A percentile compares a stretch with the other conserved stretches of the same genome.
Conservation (phyloP, 2,329 filamentous ascomycete species). For the Epichloe scottii region DNA sequence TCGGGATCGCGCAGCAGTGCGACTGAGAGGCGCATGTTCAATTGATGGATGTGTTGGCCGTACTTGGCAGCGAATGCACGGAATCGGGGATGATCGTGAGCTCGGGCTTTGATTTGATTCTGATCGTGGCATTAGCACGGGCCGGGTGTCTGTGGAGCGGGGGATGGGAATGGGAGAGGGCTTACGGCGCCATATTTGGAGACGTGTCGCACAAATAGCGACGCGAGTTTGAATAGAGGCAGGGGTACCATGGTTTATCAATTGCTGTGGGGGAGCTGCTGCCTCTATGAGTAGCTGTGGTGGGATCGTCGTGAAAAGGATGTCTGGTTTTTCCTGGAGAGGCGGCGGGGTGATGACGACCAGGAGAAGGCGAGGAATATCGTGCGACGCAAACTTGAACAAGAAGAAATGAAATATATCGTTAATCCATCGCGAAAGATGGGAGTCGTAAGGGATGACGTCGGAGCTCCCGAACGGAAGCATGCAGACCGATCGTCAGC, state of each 20-base stretch:
- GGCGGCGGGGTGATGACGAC: neutral
- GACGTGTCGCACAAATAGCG: conserved; percentile 51
- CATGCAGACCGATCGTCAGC: neutral
- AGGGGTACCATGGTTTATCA: conserved; percentile 44
- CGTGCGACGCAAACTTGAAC: too few species aligned
- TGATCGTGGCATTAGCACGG: conserved; percentile 18
- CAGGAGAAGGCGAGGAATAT: neutral
- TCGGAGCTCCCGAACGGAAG: neutral
- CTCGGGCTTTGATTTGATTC: conserved; percentile 55
- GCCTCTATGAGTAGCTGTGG: neutral
- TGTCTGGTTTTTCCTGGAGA: neutral
- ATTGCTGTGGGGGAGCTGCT: neutral
- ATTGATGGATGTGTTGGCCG: conserved; percentile 51
- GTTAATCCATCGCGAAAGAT: neutral
- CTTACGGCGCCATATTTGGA: conserved; percentile 59
- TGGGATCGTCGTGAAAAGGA: neutral
- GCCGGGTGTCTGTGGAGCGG: neutral
- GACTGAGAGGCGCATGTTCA: conserved; percentile 54
- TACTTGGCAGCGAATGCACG: conserved; percentile 47
- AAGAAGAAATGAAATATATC: neutral
- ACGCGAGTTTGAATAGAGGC: conserved; percentile 54
- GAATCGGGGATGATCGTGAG: conserved; percentile 51
- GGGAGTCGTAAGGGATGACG: neutral
- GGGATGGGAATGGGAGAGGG: conserved; percentile 7
- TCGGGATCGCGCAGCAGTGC: conserved; percentile 44